Percentiles rank a stretch among this genome's conserved stretches.
phyloP scores from a whole-genome alignment of 345 rosid genomes.

The Brassica rapa region DNA sequence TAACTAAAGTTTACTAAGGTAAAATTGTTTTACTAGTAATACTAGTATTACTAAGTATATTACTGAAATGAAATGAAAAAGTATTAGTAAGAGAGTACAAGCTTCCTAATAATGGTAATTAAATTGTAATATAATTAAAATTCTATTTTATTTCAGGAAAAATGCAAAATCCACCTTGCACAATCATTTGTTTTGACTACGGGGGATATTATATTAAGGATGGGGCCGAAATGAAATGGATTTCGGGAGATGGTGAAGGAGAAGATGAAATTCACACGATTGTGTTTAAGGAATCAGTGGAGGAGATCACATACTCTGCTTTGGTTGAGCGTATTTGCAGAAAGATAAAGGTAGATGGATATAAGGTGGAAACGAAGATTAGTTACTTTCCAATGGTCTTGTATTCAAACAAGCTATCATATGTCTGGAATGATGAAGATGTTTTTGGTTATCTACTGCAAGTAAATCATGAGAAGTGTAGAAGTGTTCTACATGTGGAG shows the following conservation, averaged over 20 bases:
- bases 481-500: background rate
- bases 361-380: no score
- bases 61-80: background rate
- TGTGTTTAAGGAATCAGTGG: background rate
- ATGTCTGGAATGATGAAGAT: background rate
- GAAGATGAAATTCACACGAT: background rate
- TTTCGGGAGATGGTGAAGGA: background rate
- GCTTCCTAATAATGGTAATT: no score
- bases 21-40: background rate
- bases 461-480: background rate
- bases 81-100: no score
- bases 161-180: background rate
- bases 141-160: background rate
- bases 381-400: background rate
- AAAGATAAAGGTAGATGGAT: no score
- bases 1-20: background rate
- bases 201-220: background rate
- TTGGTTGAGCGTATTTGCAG: background rate
- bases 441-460: background rate
- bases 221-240: background rate
- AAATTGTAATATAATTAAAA: no score
- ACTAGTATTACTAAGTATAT: background rate
- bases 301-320: background rate
- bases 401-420: background rate
- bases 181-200: background rate